A percentile compares a stretch with the other conserved stretches of the same genome.
phyloP scores from a whole-genome alignment of 495 filamentous ascomycete genomes.

The Daldinia vernicosa region DNA sequence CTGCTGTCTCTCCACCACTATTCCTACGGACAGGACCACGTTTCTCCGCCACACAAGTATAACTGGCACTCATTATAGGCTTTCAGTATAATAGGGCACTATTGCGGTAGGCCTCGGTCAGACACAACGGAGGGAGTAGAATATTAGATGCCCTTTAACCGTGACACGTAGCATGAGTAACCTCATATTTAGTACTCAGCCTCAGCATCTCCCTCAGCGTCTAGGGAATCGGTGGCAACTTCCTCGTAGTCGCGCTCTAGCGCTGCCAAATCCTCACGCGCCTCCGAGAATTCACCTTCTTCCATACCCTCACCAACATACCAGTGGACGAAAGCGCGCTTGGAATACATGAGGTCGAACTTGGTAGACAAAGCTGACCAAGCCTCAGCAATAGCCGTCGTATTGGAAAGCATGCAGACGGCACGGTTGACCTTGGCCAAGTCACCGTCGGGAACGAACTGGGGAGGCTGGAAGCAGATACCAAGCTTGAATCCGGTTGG shows the following conservation, averaged over 20 bases:
- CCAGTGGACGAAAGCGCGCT: slow-evolving; percentile 99
- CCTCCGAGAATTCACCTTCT: slow-evolving; percentile 99
- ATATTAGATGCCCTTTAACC: slow-evolving; percentile 38
- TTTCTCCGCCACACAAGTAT: slow-evolving; percentile 31
- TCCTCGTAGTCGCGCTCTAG: slow-evolving; percentile 99
- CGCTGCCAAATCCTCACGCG: slow-evolving; percentile 96
- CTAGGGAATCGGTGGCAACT: slow-evolving; percentile 94
- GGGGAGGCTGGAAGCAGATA: slow-evolving; percentile 98
- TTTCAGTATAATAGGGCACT: slow-evolving; percentile 30
- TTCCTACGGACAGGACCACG: slow-evolving; percentile 23
- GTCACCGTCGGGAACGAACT: slow-evolving; percentile 95
- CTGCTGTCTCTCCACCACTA: slow-evolving; percentile 33
- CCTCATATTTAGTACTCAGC: slow-evolving; percentile 84
- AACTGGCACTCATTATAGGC: slow-evolving; percentile 31
- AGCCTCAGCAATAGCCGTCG: slow-evolving; percentile 97
- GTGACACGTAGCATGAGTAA: slow-evolving; percentile 38
- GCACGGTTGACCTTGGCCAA: slow-evolving; percentile 97
- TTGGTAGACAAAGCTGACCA: slow-evolving; percentile 98
- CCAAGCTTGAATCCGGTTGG: slow-evolving; percentile 99
- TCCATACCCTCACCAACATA: slow-evolving; percentile 99
- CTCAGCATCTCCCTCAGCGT: slow-evolving; percentile 86
- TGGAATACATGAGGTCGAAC: slow-evolving; percentile 99
- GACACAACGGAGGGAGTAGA: slow-evolving; percentile 35
- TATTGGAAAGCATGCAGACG: slow-evolving; percentile 99
- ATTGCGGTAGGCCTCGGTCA: slow-evolving; percentile 39